Percentiles rank a stretch among this genome's conserved stretches.
Conservation (phyloP, 805 yeast genomes). For the Monosporozyma unispora region DNA sequence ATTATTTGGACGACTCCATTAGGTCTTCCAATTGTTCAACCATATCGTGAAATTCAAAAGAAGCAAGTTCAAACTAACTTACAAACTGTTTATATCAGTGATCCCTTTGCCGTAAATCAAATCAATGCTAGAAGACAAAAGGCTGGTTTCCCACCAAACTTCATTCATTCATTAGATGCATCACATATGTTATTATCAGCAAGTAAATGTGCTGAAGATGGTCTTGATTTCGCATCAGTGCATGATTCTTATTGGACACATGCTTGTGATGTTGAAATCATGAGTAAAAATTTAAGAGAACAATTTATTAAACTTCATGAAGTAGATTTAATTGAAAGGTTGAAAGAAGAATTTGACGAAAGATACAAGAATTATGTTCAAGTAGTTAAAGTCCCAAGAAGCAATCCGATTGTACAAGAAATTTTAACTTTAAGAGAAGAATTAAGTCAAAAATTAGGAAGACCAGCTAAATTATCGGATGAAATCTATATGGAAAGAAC, state of each 20-base stretch:
- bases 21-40: constrained; percentile 94
- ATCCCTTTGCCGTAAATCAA: constrained; percentile 75
- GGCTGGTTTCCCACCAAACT: constrained; percentile 93
- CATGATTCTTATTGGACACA: constrained; percentile 99
- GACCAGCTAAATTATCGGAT: constrained; percentile 55
- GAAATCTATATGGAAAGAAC: constrained; percentile 64
- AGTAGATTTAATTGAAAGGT: constrained; percentile 57
- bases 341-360: constrained; percentile 70
- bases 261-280: constrained; percentile 66
- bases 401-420: constrained; percentile 41
- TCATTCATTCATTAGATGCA: constrained; percentile 90
- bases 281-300: constrained; percentile 65
- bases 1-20: constrained; percentile 98
- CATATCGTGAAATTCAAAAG: constrained; percentile 65
- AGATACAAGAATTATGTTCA: constrained; percentile 69
- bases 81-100: constrained; percentile 79
- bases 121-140: constrained; percentile 86
- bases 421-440: constrained; percentile 43
- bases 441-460: constrained; percentile 41
- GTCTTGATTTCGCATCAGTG: constrained; percentile 80
- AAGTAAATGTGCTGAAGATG: constrained; percentile 54
- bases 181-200: constrained; percentile 94
- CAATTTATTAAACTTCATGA: constrained; percentile 73
- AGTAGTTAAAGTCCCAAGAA: constrained; percentile 44
- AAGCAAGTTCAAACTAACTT: constrained; percentile 69